Base-by-base conservation (phyloP, 2,329 filamentous ascomycete species). In the Beauveria varroae region DNA sequence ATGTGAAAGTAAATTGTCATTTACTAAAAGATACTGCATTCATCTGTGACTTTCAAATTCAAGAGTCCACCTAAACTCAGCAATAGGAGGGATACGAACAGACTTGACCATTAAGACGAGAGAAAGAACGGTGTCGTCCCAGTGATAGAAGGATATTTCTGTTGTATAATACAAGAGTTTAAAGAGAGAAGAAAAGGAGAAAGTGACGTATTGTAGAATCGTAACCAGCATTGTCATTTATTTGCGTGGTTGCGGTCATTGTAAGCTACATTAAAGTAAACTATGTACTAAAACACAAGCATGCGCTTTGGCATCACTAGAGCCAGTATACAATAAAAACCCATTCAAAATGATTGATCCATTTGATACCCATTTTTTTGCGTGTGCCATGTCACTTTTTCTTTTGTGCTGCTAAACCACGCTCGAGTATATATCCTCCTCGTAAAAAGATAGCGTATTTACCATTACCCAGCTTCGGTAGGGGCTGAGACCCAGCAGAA, bases 401-500 rank as follows among this genome's bases (percentile, higher is more conserved):
- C 22, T 28, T 18, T 50, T 26, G 18, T 22, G 5, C 34, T 55
- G 40, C 20, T 43, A 16, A 37, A n/a, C 18, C 54, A 47, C 41
- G 40, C 26, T 54, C 2, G 7, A 28, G n/a, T 26, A 26, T 16
- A 40, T 49, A 28, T 30, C 26, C 40, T 59, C 18, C 6, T 52
- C 47, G 40, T 43, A 24, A 41, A 41, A 55, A 55, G 20, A 41
- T 51, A 8, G 50, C 59, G 52, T 61, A 61, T 61, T 56, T 61
- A 61, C 51, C 59, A 61, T 61, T 61, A 61, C 57, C 50, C 50
- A 40, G 49, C 50, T 60, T 41, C 49, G 7, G 20, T 20, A 20
- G 16, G 34, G 52, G 43, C 51, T 55, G 49, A 18, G 28, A 60
- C 58, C 51, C 43, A n/a, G 37, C 12, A 22, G 37, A 44, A 59